Evolutionary conservation across 371 early-diverging fungal genomes (phyloP), one percentile per base, ranked within the genome.

Genomic region (Mortierella sp.): DNA sequence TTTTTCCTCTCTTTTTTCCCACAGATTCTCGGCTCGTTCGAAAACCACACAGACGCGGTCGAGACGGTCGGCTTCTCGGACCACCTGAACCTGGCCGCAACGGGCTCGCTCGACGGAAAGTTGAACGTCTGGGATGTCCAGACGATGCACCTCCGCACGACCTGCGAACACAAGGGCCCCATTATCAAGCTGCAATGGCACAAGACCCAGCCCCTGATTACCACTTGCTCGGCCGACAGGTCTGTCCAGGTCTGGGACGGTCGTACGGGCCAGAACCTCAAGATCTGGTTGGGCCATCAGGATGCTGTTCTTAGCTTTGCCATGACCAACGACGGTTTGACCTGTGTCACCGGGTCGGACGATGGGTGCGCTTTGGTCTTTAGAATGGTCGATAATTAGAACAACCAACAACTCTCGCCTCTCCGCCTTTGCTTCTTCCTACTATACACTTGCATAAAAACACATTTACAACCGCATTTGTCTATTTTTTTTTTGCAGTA

Each of bases 81-180:
- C 73, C 92, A 91, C 4, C 81, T 94, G 69, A 90, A 93, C n/a
- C 84, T 94, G 67, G 95, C 91, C 34, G 94, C 97, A 1, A 95
- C 96, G 31, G 97, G 95, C 4, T 95, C 97, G 4, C 92, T 96
- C 6, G 99, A 98, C 85, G 96, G 95, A 63, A 92, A 90, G 9
- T 88, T 97, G 26, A 92, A 91, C 53, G 89, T 98, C 52, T 97
- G 97, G 97, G 97, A 98, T 86, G 86, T 95, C 10, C 90, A 90
- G 55, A 92, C 93, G 26, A 89, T 94, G 86, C 91, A 92, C 67
- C 85, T 94, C 55, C 92, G 96, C 29, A 88, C 89, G 29, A 90
- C 94, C 22, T 86, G 92, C 43, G 74, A 86, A 16, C 96, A 97
- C 85, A 81, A 92, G 89, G 97, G 96, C 73, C 96, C 96, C 0